These are phyloP conservation scores for Termitomyces sp. DNA, from an alignment of 768 basidiomycete species.

Conservation along the genomic window DNA sequence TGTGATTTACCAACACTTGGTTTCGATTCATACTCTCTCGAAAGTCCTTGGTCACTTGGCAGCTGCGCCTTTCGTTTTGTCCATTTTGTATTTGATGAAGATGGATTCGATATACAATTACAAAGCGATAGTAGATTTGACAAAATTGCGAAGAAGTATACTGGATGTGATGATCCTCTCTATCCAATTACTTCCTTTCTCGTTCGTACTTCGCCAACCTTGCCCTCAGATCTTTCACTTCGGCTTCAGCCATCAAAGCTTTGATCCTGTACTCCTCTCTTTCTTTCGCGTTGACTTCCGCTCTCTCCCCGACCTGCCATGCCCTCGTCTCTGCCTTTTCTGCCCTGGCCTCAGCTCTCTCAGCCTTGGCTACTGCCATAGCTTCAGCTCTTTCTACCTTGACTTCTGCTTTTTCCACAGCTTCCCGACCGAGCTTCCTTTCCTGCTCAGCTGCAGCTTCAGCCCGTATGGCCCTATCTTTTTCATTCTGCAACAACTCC, in stretches of 20 bases:
- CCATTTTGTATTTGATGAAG: background rate
- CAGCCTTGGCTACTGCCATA: too few species aligned
- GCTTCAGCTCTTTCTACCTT: background rate
- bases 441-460: background rate
- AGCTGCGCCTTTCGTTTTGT: background rate
- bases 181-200: background rate
- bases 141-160: background rate
- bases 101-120: background rate
- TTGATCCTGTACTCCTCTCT: background rate
- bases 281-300: background rate
- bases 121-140: background rate
- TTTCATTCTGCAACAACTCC: background rate
- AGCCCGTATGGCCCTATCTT: background rate
- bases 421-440: background rate
- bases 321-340: background rate
- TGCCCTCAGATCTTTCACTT: background rate
- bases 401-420: background rate
- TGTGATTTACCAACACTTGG: background rate
- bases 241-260: background rate
- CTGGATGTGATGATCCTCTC: background rate
- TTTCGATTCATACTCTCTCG: background rate
- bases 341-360: too few species aligned
- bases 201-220: background rate
- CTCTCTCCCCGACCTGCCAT: background rate
- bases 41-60: background rate